Conservation (phyloP, 805 yeast species). For the Ogataea naganishii region DNA sequence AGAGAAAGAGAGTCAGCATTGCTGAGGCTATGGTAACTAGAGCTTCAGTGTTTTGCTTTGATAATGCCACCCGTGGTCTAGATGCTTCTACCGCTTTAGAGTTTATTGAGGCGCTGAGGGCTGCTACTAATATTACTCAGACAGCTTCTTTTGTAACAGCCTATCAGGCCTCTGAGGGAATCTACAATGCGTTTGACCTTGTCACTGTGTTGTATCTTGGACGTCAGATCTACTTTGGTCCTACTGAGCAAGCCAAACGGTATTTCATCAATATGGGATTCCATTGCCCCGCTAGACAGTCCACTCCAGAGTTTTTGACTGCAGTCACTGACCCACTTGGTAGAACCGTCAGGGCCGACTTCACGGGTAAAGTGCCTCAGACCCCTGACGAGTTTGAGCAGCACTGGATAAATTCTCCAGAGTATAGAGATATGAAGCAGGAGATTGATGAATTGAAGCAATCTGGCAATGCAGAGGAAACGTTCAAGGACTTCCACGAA, state of each 20-base stretch:
- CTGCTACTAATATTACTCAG: slow-evolving; percentile 46
- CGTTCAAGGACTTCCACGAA: slow-evolving; percentile 20
- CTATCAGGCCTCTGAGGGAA: slow-evolving; percentile 61
- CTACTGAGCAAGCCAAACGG: slow-evolving; percentile 40
- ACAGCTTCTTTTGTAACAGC: slow-evolving; percentile 57
- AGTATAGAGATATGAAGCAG: slow-evolving; percentile 30
- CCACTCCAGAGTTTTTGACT: slow-evolving; percentile 61
- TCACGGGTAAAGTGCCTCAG: slow-evolving; percentile 41
- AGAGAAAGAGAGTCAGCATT: slow-evolving; percentile 61
- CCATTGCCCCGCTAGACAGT: slow-evolving; percentile 53
- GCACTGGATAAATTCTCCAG: slow-evolving; percentile 52
- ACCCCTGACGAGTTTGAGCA: slow-evolving; percentile 49
- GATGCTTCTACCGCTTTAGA: slow-evolving; percentile 67
- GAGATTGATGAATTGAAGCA: slow-evolving; percentile 27
- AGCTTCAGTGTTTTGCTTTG: slow-evolving; percentile 53
- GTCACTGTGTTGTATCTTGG: slow-evolving; percentile 55
- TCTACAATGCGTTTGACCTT: slow-evolving; percentile 52
- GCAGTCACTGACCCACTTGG: slow-evolving; percentile 61
- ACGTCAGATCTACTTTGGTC: slow-evolving; percentile 53
- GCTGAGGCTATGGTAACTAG: slow-evolving; percentile 53
- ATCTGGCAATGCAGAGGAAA: slow-evolving; percentile 20
- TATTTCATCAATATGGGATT: slow-evolving; percentile 56
- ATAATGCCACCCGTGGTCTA: slow-evolving; percentile 63
- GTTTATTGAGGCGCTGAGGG: slow-evolving; percentile 50
- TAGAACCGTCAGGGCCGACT: slow-evolving; percentile 39